Conservation (phyloP, 345 rosid genomes). For the Arabidopsis arenosa region DNA sequence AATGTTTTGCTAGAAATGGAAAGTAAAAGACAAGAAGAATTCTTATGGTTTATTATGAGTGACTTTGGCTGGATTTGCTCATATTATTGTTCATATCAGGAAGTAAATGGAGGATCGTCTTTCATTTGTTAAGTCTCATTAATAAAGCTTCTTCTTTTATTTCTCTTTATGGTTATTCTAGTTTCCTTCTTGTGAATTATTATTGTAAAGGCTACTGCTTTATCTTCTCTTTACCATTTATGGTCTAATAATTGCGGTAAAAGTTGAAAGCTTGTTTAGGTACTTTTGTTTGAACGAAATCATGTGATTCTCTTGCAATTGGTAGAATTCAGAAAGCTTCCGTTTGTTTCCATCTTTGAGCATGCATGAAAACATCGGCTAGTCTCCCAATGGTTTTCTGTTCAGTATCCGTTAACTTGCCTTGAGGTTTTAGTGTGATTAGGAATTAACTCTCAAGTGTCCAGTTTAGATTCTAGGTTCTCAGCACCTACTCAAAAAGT, state of each 20-base stretch:
- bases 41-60: conserved; percentile 25
- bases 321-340: not conserved
- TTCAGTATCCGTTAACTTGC: not conserved
- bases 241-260: conserved; percentile 23
- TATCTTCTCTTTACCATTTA: conserved; percentile 23
- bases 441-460: conserved; percentile 2
- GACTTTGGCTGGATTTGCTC: conserved; percentile 28
- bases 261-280: conserved; percentile 26
- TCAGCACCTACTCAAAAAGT: not conserved
- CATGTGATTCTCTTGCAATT: conserved; percentile 20
- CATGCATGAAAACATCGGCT: not conserved
- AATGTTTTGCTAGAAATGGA: conserved; percentile 38
- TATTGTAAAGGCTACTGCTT: conserved; percentile 18
- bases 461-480: not conserved
- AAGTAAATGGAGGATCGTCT: conserved; percentile 30
- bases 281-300: not conserved
- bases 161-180: conserved; percentile 16
- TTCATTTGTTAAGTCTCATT: conserved; percentile 26
- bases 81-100: conserved; percentile 37
- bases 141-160: conserved; percentile 33
- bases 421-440: conserved; percentile 15
- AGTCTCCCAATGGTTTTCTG: not conserved
- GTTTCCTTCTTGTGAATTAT: conserved; percentile 29
- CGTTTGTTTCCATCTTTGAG: conserved; percentile 1
- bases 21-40: conserved; percentile 4